Conservation (phyloP, 1,284 basidiomycete genomes). For the Tilletiopsis washingtonensis region DNA sequence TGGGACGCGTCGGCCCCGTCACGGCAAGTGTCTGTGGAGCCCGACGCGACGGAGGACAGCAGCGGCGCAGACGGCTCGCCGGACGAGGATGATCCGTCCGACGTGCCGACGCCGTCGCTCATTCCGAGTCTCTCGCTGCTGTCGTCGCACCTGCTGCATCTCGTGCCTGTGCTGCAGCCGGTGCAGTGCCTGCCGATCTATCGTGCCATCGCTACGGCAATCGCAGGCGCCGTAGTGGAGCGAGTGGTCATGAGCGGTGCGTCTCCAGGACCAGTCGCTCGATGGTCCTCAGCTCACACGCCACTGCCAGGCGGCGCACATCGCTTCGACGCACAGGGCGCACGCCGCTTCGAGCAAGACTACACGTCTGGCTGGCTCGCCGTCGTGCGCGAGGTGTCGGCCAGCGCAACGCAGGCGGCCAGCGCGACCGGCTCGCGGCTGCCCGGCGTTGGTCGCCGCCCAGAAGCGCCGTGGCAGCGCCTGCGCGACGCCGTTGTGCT, state of each 20-base stretch:
- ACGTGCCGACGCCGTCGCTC: slow-evolving; percentile 26
- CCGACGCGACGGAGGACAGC: neutral
- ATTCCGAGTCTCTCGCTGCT: slow-evolving; percentile 32
- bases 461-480: slow-evolving; percentile 20
- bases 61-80: neutral
- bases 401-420: neutral
- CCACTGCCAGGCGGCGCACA: slow-evolving; percentile 1
- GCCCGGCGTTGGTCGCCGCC: slow-evolving; percentile 21
- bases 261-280: neutral
- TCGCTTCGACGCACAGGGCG: slow-evolving; percentile 7
- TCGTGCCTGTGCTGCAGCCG: slow-evolving; percentile 23
- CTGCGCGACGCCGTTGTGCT: slow-evolving; percentile 9
- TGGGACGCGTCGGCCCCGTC: neutral
- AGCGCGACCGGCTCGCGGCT: neutral
- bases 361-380: slow-evolving; percentile 32
- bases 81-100: slow-evolving; percentile 2
- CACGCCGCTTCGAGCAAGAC: slow-evolving; percentile 18
- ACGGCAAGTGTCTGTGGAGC: neutral
- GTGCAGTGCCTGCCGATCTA: slow-evolving; percentile 25
- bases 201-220: slow-evolving; percentile 14
- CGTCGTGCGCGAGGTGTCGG: slow-evolving; percentile 17
- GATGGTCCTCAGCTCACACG: neutral
- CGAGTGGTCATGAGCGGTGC: slow-evolving; percentile 23
- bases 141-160: slow-evolving; percentile 26
- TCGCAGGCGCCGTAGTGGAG: slow-evolving; percentile 26